Base-by-base conservation (phyloP, 495 filamentous ascomycete species). In the Podospora pseudopauciseta region DNA sequence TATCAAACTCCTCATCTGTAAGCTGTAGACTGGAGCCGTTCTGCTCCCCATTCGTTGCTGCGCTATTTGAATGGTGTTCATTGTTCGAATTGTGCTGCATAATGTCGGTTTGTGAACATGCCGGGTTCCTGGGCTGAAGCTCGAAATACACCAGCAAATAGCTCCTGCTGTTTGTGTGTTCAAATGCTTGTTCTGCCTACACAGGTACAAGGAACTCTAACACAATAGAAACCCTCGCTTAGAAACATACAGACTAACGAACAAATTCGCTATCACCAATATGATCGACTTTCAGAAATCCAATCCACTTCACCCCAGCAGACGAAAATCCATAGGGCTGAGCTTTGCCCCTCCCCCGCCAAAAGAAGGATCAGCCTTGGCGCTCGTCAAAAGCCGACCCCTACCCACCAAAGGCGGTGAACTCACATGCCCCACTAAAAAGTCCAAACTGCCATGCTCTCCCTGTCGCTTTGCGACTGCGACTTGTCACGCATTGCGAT, bases 1-100 rank as follows among this genome's bases (percentile, higher is more conserved):
- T 86, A 7, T 77, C 75, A 54, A 77, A 70, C 53, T 77, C 75
- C 1, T 75, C 75, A 23, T 74, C 68, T 30, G 70, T 71, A 15
- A 77, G 72, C 20, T 59, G 68, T 0, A 71, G 65, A 16, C 54
- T 60, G 26, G 2, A 30, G 4, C 28, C 66, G 26, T 69, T 63
- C n/a, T 49, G 32, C 13, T 13, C 39, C 39, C 9, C 39, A 49
- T 49, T 49, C 13, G 5, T 49, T 11, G 39, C 39, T 49, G 13
- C 39, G 9, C 39, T 11, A 11, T 49, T 49, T 11, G 39, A 16
- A 13, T 16, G 39, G 7, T 11, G 15, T 13, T 49, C 39, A 3
- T 49, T 13, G 3, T 3, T 49, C 39, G 39, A 49, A 16, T 18
- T 49, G 39, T 13, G 39, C 39, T 49, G 39, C 39, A 49, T 49